A percentile compares a stretch with the other conserved stretches of the same genome.
These are phyloP conservation scores for Rhodotorula taiwanensis DNA, from an alignment of 768 basidiomycete species.

Conservation along the genomic window DNA sequence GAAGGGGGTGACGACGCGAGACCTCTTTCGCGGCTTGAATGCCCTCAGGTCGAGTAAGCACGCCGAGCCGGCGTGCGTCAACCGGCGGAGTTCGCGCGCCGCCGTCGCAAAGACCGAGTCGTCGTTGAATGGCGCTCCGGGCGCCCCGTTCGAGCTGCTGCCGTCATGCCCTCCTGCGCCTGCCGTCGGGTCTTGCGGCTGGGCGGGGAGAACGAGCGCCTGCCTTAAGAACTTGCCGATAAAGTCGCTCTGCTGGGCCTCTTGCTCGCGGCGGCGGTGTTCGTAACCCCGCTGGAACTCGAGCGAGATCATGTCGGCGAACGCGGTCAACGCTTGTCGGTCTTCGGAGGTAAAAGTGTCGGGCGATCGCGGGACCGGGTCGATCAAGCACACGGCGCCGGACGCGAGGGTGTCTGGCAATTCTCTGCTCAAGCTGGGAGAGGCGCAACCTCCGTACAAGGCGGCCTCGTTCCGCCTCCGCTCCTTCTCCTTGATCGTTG, in stretches of 20 bases:
- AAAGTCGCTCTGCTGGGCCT: conserved; percentile 17
- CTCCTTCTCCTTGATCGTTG: neutral
- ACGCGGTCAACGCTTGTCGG: conserved; percentile 12
- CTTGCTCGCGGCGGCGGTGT: conserved; percentile 19
- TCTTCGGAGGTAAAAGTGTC: conserved; percentile 13
- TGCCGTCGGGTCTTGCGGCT: too few relatives aligned
- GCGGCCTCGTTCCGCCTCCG: too few relatives aligned
- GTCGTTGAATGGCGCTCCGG: neutral
- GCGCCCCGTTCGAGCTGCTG: neutral
- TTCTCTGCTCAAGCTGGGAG: too few relatives aligned
- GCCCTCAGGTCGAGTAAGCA: conserved; percentile 23
- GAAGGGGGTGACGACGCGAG: too few relatives aligned
- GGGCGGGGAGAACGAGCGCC: conserved; percentile 25
- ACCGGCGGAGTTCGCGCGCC: conserved; percentile 1
- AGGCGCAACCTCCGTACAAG: too few relatives aligned
- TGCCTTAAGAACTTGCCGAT: conserved; percentile 13
- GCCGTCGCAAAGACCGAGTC: conserved; percentile 8
- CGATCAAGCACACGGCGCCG: conserved; percentile 29
- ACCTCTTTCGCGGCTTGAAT: neutral
- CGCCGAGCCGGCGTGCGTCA: conserved; percentile 8
- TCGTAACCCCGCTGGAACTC: conserved; percentile 31
- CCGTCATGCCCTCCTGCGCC: too few relatives aligned
- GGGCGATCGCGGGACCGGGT: neutral
- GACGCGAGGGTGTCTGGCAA: conserved; percentile 10
- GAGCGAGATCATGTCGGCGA: conserved; percentile 31